Evolutionary conservation across 2,329 filamentous ascomycete genomes (phyloP).

Genomic region (Hypocreales sp.): DNA sequence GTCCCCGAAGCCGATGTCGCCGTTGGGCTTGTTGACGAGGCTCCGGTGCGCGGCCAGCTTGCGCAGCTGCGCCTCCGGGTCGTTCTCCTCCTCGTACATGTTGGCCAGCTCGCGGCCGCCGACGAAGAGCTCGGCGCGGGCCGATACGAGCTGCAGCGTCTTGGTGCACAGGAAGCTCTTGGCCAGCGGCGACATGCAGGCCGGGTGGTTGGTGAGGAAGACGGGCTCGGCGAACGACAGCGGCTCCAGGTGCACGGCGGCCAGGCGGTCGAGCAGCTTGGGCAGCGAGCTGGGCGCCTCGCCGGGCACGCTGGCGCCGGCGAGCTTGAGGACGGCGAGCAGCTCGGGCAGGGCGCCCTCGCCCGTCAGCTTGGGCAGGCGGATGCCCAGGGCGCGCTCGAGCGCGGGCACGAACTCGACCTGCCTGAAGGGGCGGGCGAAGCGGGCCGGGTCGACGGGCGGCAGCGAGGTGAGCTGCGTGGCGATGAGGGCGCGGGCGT

Average conservation of each 20-base stretch:
- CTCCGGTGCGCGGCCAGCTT: slow-evolving; percentile 54
- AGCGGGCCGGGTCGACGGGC: slow-evolving; percentile 30
- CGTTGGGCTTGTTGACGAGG: slow-evolving; percentile 18
- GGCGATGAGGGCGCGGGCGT: slow-evolving; percentile 30
- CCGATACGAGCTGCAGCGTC: slow-evolving; percentile 58
- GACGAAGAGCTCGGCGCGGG: slow-evolving; percentile 76
- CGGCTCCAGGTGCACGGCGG: slow-evolving; percentile 62
- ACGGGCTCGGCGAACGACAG: slow-evolving; percentile 51
- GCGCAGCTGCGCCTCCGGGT: slow-evolving; percentile 66
- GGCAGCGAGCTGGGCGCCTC: slow-evolving; percentile 43
- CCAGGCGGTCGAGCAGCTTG: slow-evolving; percentile 67
- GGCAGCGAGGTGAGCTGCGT: slow-evolving; percentile 29
- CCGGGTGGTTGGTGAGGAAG: slow-evolving; percentile 81
- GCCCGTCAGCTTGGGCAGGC: slow-evolving; percentile 46
- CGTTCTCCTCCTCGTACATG: slow-evolving; percentile 97
- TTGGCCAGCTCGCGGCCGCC: slow-evolving; percentile 74
- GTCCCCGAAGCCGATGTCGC: slow-evolving; percentile 13
- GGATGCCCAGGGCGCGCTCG: slow-evolving; percentile 48
- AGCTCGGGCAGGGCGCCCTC: slow-evolving; percentile 43
- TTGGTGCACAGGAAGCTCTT: slow-evolving; percentile 65
- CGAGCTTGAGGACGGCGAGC: slow-evolving; percentile 35
- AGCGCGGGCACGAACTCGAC: slow-evolving; percentile 75
- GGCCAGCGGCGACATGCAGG: slow-evolving; percentile 77
- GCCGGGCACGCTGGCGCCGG: slow-evolving; percentile 48
- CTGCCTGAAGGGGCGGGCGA: slow-evolving; percentile 41